These are phyloP conservation scores for Kuraishia ogatae DNA, from an alignment of 805 yeast genomes.

Conservation along the genomic window DNA sequence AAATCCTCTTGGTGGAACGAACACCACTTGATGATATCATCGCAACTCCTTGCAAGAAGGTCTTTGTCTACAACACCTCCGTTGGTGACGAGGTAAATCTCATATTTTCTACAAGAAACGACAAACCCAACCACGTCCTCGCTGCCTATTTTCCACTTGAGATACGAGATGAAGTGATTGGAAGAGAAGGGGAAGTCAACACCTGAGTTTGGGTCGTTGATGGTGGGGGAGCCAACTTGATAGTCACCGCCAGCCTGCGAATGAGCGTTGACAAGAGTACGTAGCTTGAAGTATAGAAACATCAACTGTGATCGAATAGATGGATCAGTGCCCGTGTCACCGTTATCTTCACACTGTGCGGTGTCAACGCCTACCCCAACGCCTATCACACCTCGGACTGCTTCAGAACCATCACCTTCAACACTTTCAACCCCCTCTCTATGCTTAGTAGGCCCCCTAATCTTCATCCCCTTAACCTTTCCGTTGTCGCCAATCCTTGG, in stretches of 20 bases:
- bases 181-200: neutral
- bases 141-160: conserved; percentile 15
- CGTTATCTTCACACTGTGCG: neutral
- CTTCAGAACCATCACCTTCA: too few relatives aligned
- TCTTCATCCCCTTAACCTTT: too few relatives aligned
- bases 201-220: neutral
- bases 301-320: neutral
- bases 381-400: too few relatives aligned
- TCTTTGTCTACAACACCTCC: conserved; percentile 51
- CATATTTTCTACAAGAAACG: conserved; percentile 34
- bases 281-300: neutral
- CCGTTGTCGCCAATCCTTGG: conserved; percentile 14
- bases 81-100: conserved; percentile 47
- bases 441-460: too few relatives aligned
- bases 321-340: conserved; percentile 3
- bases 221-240: neutral
- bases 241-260: neutral
- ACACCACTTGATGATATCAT: conserved; percentile 69
- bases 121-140: conserved; percentile 15
- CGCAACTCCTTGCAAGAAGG: conserved; percentile 51
- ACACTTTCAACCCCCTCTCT: too few relatives aligned
- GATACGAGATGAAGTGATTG: conserved; percentile 15
- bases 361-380: too few relatives aligned
- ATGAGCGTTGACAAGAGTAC: neutral
- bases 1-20: conserved; percentile 58